These are phyloP conservation scores for Fonsecaea erecta DNA, from an alignment of 2,329 filamentous ascomycete species.

Conservation along the genomic window DNA sequence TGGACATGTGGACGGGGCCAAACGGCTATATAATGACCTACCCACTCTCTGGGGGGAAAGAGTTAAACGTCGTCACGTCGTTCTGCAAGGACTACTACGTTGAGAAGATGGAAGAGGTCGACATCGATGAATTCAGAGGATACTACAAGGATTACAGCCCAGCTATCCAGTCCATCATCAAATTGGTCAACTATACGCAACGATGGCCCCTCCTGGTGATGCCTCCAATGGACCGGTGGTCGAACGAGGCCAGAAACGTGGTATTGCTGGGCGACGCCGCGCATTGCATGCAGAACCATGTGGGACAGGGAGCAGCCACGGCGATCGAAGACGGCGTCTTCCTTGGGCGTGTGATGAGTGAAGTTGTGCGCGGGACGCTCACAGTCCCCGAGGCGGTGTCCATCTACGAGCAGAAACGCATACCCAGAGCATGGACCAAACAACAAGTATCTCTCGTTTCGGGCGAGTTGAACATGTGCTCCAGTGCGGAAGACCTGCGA, in stretches of 20 bases:
- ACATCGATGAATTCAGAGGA: conserved; percentile 16
- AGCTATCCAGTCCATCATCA: conserved; percentile 18
- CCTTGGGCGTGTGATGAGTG: conserved; percentile 44
- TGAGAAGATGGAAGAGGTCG: conserved; percentile 15
- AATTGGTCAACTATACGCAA: conserved; percentile 30
- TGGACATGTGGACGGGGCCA: conserved; percentile 48
- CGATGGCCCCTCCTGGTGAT: conserved; percentile 52
- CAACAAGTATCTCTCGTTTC: conserved; percentile 44
- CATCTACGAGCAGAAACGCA: conserved; percentile 48
- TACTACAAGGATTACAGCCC: conserved; percentile 38
- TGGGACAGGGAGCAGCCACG: conserved; percentile 49
- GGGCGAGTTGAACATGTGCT: conserved; percentile 25
- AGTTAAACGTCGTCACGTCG: conserved; percentile 13
- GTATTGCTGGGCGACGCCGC: conserved; percentile 45
- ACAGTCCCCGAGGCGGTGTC: conserved; percentile 43
- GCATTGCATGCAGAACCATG: conserved; percentile 47
- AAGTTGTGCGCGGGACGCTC: conserved; percentile 43
- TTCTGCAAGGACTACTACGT: conserved; percentile 20
- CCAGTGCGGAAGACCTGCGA: conserved; percentile 6
- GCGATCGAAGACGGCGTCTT: conserved; percentile 52
- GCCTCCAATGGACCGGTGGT: conserved; percentile 48
- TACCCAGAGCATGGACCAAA: conserved; percentile 50
- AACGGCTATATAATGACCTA: conserved; percentile 53
- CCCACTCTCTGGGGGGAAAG: conserved; percentile 45
- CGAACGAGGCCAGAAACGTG: conserved; percentile 46